Evolutionary conservation across 2,329 filamentous ascomycete genomes (phyloP).

Genomic region (Ramularia endophylla): DNA sequence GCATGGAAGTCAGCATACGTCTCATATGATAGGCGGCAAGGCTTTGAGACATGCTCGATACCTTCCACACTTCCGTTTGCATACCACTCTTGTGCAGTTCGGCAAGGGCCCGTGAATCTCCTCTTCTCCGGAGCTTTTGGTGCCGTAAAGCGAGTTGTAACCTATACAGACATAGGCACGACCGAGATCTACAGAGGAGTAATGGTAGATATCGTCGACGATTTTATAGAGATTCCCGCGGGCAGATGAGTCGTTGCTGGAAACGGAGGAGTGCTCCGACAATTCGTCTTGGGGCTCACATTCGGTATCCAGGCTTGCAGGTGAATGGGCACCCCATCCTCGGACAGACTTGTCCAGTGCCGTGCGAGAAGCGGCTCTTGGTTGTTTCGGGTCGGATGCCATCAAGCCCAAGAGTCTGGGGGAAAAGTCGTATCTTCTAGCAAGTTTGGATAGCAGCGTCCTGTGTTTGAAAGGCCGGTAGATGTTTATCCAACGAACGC

Average conservation of each 20-base stretch:
- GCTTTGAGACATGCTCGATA: no score
- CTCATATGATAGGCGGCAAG: no score
- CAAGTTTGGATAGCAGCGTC: constrained; percentile 52
- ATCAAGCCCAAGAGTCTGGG: constrained; percentile 60
- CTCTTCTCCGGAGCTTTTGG: constrained; percentile 12
- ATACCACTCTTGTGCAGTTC: constrained; percentile 38
- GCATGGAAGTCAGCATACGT: no score
- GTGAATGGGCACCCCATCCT: constrained; percentile 8
- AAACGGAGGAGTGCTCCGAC: constrained; percentile 23
- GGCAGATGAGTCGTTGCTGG: constrained; percentile 19
- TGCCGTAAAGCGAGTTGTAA: constrained; percentile 57
- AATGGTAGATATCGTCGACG: constrained; percentile 68
- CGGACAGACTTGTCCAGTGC: constrained; percentile 9
- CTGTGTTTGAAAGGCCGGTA: constrained; percentile 61
- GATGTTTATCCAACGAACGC: constrained; percentile 70
- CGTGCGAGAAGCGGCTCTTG: constrained; percentile 9
- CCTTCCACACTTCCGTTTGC: no score
- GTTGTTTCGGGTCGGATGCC: constrained; percentile 47
- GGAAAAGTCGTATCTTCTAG: constrained; percentile 61
- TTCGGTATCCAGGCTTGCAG: constrained; percentile 8
- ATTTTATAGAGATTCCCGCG: constrained; percentile 50
- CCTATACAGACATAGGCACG: constrained; percentile 64
- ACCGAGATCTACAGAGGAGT: constrained; percentile 66
- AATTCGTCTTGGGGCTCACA: constrained; percentile 22
- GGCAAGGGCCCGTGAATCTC: constrained; percentile 15